Evolutionary conservation across 345 rosid species (phyloP).

Genomic region (Citrus reticulata): DNA sequence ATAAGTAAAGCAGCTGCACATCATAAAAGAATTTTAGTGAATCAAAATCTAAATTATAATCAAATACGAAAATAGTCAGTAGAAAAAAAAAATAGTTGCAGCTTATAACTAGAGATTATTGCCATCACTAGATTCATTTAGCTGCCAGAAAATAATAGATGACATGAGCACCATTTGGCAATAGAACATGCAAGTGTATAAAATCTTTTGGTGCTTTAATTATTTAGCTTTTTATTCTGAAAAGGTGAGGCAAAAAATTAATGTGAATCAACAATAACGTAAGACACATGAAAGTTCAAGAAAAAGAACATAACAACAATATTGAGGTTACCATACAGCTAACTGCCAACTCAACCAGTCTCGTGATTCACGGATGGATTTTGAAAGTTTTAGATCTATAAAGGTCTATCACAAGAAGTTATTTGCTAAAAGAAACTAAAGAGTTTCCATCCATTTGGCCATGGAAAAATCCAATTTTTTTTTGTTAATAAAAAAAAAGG

Average conservation of each 20-base stretch:
- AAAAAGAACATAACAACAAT: slow-evolving; percentile 17
- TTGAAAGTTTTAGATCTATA: slow-evolving; percentile 21
- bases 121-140: not conserved
- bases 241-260: slow-evolving; percentile 15
- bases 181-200: slow-evolving; percentile 11
- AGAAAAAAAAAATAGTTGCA: not conserved
- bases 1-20: slow-evolving; percentile 11
- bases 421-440: slow-evolving; percentile 1
- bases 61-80: not conserved
- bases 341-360: slow-evolving; percentile 39
- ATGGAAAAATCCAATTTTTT: not conserved
- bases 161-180: slow-evolving; percentile 23
- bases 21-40: slow-evolving; percentile 5
- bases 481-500: not conserved
- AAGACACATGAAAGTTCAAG: slow-evolving; percentile 34
- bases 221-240: slow-evolving; percentile 15
- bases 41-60: slow-evolving; percentile 5
- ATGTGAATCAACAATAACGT: slow-evolving; percentile 16
- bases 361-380: slow-evolving; percentile 52
- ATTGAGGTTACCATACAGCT: slow-evolving; percentile 26
- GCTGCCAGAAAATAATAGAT: slow-evolving; percentile 4
- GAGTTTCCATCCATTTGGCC: not conserved
- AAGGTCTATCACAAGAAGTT: slow-evolving; percentile 16
- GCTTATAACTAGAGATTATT: not conserved
- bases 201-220: slow-evolving; percentile 8